phyloP scores from a whole-genome alignment of 495 filamentous ascomycete genomes.

The Talaromyces proteolyticus region DNA sequence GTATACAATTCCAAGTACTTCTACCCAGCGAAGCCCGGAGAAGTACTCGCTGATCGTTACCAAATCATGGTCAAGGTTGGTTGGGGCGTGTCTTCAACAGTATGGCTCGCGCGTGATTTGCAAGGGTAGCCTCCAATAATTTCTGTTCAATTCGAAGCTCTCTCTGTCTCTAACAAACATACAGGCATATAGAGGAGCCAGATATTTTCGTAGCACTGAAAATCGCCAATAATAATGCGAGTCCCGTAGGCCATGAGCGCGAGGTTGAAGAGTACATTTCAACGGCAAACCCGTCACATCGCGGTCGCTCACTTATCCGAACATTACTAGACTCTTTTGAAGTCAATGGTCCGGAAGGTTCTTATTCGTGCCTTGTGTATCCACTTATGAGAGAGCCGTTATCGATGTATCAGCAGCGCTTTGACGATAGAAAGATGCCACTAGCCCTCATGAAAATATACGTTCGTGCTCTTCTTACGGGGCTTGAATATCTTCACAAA shows the following conservation, averaged over 20 bases:
- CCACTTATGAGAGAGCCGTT: conserved; percentile 21
- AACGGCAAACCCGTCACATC: conserved; percentile 15
- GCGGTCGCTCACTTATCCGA: conserved; percentile 18
- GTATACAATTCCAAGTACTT: conserved; percentile 28
- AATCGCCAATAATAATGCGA: conserved; percentile 25
- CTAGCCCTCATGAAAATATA: conserved; percentile 20
- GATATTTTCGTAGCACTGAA: conserved; percentile 36
- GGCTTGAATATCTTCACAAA: conserved; percentile 32
- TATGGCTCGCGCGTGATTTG: conserved; percentile 40
- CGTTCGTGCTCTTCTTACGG: conserved; percentile 21
- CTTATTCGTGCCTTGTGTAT: conserved; percentile 22
- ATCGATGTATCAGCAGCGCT: conserved; percentile 20
- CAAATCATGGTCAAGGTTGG: conserved; percentile 41
- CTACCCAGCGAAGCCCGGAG: conserved; percentile 36
- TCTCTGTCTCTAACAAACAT: conserved; percentile 21
- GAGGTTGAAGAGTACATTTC: conserved; percentile 16
- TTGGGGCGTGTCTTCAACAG: conserved; percentile 37
- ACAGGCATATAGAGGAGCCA: conserved; percentile 24
- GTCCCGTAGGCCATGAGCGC: conserved; percentile 24
- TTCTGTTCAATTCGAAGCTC: conserved; percentile 12
- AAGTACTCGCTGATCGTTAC: conserved; percentile 32
- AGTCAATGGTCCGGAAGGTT: conserved; percentile 16
- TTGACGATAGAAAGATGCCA: conserved; percentile 14
- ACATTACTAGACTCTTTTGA: conserved; percentile 24
- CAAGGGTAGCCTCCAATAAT: conserved; percentile 12